phyloP scores from a whole-genome alignment of 148 eudicot genomes.

The Tetragonia tetragonoides region DNA sequence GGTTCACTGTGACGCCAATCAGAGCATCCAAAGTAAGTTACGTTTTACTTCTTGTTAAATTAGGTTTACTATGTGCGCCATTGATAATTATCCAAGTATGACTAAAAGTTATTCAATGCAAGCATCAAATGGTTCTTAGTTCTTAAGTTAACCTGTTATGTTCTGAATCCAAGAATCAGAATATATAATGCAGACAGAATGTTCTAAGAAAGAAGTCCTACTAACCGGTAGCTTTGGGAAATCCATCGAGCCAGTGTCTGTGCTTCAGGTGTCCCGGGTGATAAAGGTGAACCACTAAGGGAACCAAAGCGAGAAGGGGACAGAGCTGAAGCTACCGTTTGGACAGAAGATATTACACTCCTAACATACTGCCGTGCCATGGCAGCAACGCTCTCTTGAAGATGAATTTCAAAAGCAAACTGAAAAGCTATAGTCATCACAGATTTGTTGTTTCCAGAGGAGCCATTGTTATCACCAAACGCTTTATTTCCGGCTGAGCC shows the following conservation, averaged over 20 bases:
- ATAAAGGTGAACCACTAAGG: conserved; percentile 32
- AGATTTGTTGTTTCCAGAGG: conserved; percentile 48
- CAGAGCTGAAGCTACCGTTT: conserved; percentile 70
- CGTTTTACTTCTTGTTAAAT: no score
- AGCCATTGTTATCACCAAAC: conserved; percentile 28
- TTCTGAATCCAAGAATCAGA: neutral
- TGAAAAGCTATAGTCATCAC: conserved; percentile 89
- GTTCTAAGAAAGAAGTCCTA: neutral
- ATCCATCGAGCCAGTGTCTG: conserved; percentile 79
- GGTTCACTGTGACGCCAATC: no score
- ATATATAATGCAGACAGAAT: neutral
- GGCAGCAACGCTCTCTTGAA: conserved; percentile 65
- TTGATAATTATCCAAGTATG: no score
- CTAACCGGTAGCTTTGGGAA: conserved; percentile 66
- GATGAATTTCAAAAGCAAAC: conserved; percentile 72
- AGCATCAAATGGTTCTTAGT: no score
- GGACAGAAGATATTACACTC: conserved; percentile 70
- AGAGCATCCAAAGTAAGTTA: no score
- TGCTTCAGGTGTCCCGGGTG: conserved; percentile 71
- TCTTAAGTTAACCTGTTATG: neutral
- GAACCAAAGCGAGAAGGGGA: conserved; percentile 58
- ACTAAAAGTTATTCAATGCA: no score
- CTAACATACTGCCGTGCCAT: conserved; percentile 84
- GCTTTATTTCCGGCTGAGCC: conserved; percentile 53
- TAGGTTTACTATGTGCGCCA: no score